Conservation (phyloP, 78 protist genomes). For the Dictyostelium capitatum region DNA sequence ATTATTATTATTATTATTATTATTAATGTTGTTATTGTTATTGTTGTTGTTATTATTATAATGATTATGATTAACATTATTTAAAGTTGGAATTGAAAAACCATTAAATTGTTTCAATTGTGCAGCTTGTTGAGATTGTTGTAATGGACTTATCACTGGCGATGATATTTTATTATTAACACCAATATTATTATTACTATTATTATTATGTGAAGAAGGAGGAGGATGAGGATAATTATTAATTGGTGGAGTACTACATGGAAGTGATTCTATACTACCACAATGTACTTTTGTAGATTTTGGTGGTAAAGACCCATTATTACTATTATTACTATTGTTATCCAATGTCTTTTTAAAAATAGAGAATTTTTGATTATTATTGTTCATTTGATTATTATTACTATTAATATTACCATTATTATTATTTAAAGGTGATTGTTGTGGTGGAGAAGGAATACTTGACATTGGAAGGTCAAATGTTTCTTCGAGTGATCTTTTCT, state of each 20-base stretch:
- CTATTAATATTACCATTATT: background rate
- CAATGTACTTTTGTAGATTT: background rate
- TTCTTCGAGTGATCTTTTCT: slow-evolving; percentile 12
- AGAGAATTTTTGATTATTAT: background rate
- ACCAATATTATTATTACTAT: background rate
- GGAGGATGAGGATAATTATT: background rate
- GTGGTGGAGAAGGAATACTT: background rate
- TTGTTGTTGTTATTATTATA: background rate
- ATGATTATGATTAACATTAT: background rate
- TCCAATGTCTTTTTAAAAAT: background rate
- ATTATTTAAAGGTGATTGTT: background rate
- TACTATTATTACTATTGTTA: background rate
- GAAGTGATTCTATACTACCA: slow-evolving; percentile 17
- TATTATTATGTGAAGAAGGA: background rate
- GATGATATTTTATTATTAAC: background rate
- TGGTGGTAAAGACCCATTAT: background rate
- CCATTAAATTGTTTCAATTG: background rate
- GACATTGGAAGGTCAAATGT: slow-evolving; percentile 27
- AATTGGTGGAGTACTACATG: background rate
- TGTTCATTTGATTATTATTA: background rate
- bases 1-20: slow-evolving; percentile 5
- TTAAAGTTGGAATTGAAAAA: background rate
- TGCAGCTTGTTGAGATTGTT: too few relatives aligned
- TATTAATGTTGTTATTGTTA: background rate
- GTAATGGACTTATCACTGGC: background rate